Conservation (phyloP, 2,329 filamentous ascomycete species). For the Fusarium kyushuense region DNA sequence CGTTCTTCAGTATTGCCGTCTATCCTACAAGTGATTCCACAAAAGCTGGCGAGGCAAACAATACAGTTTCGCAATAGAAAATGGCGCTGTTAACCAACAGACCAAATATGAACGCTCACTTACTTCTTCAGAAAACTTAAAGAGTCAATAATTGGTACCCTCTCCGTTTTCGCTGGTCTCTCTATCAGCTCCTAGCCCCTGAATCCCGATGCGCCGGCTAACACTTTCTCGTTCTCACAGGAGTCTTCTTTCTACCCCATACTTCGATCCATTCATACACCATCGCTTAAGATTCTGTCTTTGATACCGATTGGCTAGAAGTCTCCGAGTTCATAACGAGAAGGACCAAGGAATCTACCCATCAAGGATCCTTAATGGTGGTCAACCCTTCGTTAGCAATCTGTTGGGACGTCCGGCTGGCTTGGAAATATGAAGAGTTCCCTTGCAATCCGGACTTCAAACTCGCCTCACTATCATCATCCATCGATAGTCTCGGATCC, state of each 20-base stretch:
- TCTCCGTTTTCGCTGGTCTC: not conserved
- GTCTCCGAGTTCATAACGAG: not conserved
- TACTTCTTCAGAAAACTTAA: not conserved
- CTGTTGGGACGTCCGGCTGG: not conserved
- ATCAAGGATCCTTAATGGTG: not conserved
- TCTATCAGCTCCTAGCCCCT: not conserved
- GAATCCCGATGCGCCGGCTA: not conserved
- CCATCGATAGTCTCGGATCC: not conserved
- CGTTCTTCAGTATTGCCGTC: not conserved
- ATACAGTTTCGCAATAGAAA: not conserved
- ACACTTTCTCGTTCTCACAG: not conserved
- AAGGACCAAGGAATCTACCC: not conserved
- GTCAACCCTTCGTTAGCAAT: not conserved
- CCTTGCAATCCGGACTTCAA: not conserved
- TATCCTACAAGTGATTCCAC: not conserved
- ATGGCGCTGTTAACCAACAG: fast-evolving
- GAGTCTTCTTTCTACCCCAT: not conserved
- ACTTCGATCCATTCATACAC: not conserved
- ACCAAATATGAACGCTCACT: not conserved
- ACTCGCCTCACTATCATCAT: not conserved
- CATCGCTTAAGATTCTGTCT: not conserved
- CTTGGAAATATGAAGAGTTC: not conserved
- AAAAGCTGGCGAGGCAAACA: not conserved
- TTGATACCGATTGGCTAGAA: too few relatives aligned
- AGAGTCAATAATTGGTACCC: not conserved